phyloP scores from a whole-genome alignment of 352 stramenopile species.

The Phytophthora pistaciae region DNA sequence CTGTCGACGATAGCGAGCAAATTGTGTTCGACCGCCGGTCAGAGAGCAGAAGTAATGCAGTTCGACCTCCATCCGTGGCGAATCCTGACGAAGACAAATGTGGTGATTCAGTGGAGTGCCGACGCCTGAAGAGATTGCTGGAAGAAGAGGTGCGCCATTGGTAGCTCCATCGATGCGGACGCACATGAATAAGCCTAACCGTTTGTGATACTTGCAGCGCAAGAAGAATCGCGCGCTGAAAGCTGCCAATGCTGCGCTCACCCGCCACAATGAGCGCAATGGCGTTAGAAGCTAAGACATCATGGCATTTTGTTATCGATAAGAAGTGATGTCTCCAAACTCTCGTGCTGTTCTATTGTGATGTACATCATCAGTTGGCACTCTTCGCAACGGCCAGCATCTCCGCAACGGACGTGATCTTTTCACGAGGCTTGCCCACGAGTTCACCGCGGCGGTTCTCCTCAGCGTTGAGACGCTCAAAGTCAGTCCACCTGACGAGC shows the following conservation, averaged over 20 bases:
- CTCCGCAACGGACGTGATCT: conserved; percentile 79
- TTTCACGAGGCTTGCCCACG: conserved; percentile 80
- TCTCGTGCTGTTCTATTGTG: conserved; percentile 7
- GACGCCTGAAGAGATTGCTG: conserved; percentile 25
- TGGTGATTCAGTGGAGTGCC: conserved; percentile 21
- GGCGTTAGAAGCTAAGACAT: not conserved
- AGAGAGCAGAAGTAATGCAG: conserved; percentile 8
- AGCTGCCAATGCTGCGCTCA: conserved; percentile 52
- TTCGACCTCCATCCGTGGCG: not conserved
- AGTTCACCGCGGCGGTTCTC: conserved; percentile 68
- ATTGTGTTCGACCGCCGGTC: not conserved
- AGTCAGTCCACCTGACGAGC: conserved; percentile 77
- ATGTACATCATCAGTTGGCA: conserved; percentile 19
- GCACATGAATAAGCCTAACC: no score
- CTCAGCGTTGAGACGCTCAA: conserved; percentile 64
- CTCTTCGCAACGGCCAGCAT: conserved; percentile 66
- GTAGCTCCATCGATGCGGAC: no score
- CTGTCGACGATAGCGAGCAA: conserved; percentile 12
- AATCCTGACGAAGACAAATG: not conserved
- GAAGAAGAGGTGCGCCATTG: conserved; percentile 44
- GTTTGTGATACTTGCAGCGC: conserved; percentile 28
- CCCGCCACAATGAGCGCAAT: conserved; percentile 41
- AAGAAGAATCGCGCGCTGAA: conserved; percentile 57
- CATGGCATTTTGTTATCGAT: not conserved
- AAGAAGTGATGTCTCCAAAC: not conserved